phyloP scores from a whole-genome alignment of 805 yeast genomes.

The Tanozyma kutaoensis region DNA sequence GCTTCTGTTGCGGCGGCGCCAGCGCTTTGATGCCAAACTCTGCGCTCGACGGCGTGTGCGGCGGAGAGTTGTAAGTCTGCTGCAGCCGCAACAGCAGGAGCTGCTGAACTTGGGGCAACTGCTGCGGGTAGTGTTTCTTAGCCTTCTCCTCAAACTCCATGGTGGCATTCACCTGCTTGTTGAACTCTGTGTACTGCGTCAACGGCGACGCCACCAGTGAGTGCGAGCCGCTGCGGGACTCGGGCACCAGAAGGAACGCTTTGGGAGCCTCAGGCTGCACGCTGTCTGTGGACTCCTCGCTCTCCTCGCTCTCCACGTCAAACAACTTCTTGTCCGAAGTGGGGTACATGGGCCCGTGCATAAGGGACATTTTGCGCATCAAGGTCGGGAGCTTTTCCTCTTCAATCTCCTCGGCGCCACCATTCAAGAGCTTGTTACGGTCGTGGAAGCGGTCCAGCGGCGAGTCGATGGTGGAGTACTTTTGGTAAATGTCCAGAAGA shows the following conservation, averaged over 20 bases:
- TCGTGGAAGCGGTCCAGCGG: conserved; percentile 28
- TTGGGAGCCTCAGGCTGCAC: not conserved
- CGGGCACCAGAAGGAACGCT: conserved; percentile 2
- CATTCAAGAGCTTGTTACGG: conserved; percentile 22
- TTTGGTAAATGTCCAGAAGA: conserved; percentile 29
- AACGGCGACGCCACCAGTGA: conserved; percentile 28
- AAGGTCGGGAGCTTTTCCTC: conserved; percentile 21
- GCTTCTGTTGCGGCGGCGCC: conserved; percentile 1
- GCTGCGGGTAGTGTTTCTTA: conserved; percentile 8
- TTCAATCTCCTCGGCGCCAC: conserved; percentile 18
- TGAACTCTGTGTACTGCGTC: conserved; percentile 30
- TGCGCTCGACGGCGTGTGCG: conserved; percentile 4
- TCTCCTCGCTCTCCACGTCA: conserved; percentile 1
- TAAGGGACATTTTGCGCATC: conserved; percentile 15
- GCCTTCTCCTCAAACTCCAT: conserved; percentile 6
- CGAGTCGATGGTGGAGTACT: conserved; percentile 22
- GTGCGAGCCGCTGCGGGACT: conserved; percentile 17
- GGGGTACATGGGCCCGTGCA: conserved; percentile 18
- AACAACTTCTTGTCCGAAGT: conserved; percentile 22
- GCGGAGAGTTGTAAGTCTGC: conserved; percentile 3
- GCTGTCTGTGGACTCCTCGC: not conserved
- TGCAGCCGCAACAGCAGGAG: conserved; percentile 5
- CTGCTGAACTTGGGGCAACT: conserved; percentile 6
- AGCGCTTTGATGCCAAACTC: not conserved
- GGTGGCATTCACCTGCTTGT: conserved; percentile 13